A percentile compares a stretch with the other conserved stretches of the same genome.
These are phyloP conservation scores for Leccinum barrowsii DNA, from an alignment of 768 basidiomycete genomes.

Conservation along the genomic window DNA sequence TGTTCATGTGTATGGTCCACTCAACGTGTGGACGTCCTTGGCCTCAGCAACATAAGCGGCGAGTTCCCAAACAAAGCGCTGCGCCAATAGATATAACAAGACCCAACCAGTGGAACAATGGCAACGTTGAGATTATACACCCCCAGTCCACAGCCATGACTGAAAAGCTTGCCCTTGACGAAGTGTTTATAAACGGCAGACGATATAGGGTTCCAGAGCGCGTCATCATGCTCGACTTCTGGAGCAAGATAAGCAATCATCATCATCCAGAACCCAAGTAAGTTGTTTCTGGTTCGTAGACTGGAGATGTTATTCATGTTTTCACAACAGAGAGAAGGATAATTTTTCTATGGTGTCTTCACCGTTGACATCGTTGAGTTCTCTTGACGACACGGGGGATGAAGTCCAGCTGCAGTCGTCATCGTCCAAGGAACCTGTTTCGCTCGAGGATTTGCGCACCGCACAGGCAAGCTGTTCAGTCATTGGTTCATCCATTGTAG, in stretches of 20 bases:
- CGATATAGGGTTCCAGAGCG: constrained; percentile 92
- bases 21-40: constrained; percentile 2
- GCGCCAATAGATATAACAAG: constrained; percentile 72
- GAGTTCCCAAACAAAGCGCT: constrained; percentile 70
- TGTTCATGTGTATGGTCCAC: neutral
- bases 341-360: constrained; percentile 58
- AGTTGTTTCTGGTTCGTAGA: constrained; percentile 16
- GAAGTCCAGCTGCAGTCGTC: constrained; percentile 21
- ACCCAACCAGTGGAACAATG: constrained; percentile 78
- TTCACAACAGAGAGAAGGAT: constrained; percentile 17
- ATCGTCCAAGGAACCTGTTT: constrained; percentile 28
- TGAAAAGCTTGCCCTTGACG: constrained; percentile 63
- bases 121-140: constrained; percentile 84
- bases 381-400: constrained; percentile 57
- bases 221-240: constrained; percentile 91
- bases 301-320: neutral
- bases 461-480: constrained; percentile 48
- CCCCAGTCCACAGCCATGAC: constrained; percentile 49
- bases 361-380: constrained; percentile 71
- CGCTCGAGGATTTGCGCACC: constrained; percentile 49
- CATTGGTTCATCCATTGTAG: constrained; percentile 1
- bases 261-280: constrained; percentile 41
- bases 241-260: constrained; percentile 70
- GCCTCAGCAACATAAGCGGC: constrained; percentile 68
- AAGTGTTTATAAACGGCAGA: constrained; percentile 83